phyloP scores from a whole-genome alignment of 2,329 filamentous ascomycete genomes.

The Trichophyton schoenleinii region DNA sequence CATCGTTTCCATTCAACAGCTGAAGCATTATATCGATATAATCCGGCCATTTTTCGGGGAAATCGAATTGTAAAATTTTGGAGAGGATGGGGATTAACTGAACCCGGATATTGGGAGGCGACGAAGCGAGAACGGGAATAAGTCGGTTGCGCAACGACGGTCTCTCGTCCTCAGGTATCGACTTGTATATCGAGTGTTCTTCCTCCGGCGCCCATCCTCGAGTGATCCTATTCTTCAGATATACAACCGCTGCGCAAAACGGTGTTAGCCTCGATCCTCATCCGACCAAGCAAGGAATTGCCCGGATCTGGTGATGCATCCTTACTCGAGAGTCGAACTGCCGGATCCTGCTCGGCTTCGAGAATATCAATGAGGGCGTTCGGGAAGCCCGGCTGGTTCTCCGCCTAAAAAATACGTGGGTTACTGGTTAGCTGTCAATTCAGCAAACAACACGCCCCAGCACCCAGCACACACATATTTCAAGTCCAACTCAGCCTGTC shows the following conservation, averaged over 20 bases:
- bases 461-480: slow-evolving; percentile 43
- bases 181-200: slow-evolving; percentile 57
- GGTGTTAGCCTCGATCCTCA: slow-evolving; percentile 11
- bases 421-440: not conserved
- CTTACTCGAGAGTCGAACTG: slow-evolving; percentile 76
- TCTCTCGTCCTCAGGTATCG: slow-evolving; percentile 84
- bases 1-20: slow-evolving; percentile 74
- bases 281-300: slow-evolving; percentile 13
- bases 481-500: slow-evolving; percentile 52
- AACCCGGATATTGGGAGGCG: slow-evolving; percentile 68
- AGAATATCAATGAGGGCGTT: slow-evolving; percentile 84
- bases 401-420: slow-evolving; percentile 48
- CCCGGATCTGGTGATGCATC: slow-evolving; percentile 24
- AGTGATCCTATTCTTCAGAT: slow-evolving; percentile 94
- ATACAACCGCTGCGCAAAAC: slow-evolving; percentile 63
- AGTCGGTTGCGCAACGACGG: slow-evolving; percentile 72
- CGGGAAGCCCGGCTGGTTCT: slow-evolving; percentile 79
- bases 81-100: slow-evolving; percentile 91
- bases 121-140: slow-evolving; percentile 74
- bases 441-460: not conserved
- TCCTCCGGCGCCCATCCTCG: slow-evolving; percentile 76
- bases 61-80: slow-evolving; percentile 92
- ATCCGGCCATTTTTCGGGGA: slow-evolving; percentile 83
- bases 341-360: slow-evolving; percentile 72
- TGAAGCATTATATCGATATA: slow-evolving; percentile 89